Evolutionary conservation across 768 basidiomycete species (phyloP), one percentile per base, ranked within the genome.

Genomic region (Vishniacozyma victoriae): DNA sequence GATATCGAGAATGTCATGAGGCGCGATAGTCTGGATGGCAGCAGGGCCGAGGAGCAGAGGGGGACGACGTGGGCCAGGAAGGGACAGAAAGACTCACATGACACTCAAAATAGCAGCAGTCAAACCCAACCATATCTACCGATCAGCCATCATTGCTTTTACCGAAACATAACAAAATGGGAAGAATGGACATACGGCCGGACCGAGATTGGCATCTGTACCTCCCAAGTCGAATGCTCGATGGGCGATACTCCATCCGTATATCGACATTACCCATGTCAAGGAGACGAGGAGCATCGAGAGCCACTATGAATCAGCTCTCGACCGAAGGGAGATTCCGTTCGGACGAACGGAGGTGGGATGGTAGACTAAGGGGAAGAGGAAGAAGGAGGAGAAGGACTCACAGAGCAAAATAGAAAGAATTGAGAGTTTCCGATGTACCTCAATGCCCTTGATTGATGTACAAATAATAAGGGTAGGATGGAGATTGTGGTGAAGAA

Each of bases 61-160:
- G 27, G 29, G 20, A 16, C 12, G 27, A 35, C 15, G 40, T 24
- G 24, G 16, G 25, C 19, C 5, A 19, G 25, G 18, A 42, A 11
- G 6, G 25, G 16, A 12, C 5, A n/a, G 40, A 20, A 24, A 18
- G 15, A 62, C 70, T 57, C 46, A 70, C 70, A 70, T 49, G 18
- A 59, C 13, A 26, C 62, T 52, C 37, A 57, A 57, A 2, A 72
- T 29, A 20, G 59, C 52, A n/a, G 55, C 60, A 2, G 53, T 48
- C 19, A 72, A 45, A 4, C 70, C 68, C 60, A 72, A 66, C 70
- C 70, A 70, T 33, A 70, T 65, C 54, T 68, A 46, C 5, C 31
- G 27, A 4, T 22, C 6, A 26, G 40, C 46, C 48, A 54, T 43
- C 7, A 35, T 24, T 25, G 12, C 14, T 22, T 27, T 11, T 38